Evolutionary conservation across 257 asterid species (phyloP).

Genomic region (Rubia yunnanensis): DNA sequence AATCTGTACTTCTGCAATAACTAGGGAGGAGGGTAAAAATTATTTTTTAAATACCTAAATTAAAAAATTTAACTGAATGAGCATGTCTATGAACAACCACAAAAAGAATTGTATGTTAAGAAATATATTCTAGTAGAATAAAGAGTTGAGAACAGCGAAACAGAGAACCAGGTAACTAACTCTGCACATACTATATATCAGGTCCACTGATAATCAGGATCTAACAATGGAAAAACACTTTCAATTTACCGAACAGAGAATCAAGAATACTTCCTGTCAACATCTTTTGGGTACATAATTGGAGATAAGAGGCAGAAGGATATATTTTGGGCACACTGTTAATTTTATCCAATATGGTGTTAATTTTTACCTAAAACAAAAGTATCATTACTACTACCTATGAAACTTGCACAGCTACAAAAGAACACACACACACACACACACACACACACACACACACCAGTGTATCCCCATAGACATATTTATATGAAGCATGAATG

Average conservation of each 20-base stretch:
- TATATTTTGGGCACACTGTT: not conserved
- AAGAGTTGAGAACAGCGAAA: not conserved
- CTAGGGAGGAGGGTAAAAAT: not conserved
- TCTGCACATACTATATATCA: not conserved
- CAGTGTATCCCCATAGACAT: too few relatives aligned
- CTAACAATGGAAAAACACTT: not conserved
- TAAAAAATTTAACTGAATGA: not conserved
- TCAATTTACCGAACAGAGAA: not conserved
- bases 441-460: too few relatives aligned
- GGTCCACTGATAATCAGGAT: not conserved
- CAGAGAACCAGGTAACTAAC: not conserved
- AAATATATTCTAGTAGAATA: not conserved
- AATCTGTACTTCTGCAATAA: conserved; percentile 52
- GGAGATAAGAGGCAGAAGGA: not conserved
- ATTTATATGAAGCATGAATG: not conserved
- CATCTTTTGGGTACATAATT: not conserved
- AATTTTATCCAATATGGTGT: not conserved
- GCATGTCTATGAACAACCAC: not conserved
- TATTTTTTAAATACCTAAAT: not conserved
- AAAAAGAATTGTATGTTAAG: not conserved
- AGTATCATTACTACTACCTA: not conserved
- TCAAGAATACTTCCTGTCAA: not conserved
- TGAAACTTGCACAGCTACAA: not conserved
- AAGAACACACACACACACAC: not conserved
- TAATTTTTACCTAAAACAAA: not conserved